Base-by-base conservation (phyloP, 306 rosid species). In the Hylodesmum podocarpum region DNA sequence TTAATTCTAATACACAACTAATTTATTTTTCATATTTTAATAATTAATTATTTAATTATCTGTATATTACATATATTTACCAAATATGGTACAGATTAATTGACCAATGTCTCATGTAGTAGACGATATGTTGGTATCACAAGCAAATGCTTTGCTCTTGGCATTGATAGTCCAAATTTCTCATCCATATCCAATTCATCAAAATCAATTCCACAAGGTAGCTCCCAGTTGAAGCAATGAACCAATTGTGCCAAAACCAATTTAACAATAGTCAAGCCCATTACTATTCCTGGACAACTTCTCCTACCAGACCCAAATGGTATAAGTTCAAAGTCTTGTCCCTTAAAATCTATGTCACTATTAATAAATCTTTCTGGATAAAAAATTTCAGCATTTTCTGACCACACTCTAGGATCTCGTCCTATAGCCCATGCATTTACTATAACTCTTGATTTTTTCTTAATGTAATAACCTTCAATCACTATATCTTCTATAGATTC, bases 221-320 rank as follows among this genome's bases (percentile, higher is more conserved):
- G 82, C 37, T 84, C 59, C 88, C 87, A 87, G 6, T 64, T 39
- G 41, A 87, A 84, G 44, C 78, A 82, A 8, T 83, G 90, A 7
- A 70, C 46, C 11, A 86, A 36, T 6, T 87, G 90, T 0, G 90
- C 83, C 2, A 87, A 1, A 5, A 80, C 15, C 0, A 73, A 15
- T 24, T 53, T 57, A 1, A 75, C 75, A 0, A 41, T 44, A 1
- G 49, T 66, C 8, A 78, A 18, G 0, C 84, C 89, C 25, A 86
- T 11, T 0, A 68, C 22, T 4, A 80, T 14, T 10, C 82, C 84
- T 0, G 82, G 80, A 12, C 89, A 86, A 0, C 77, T 14, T 47
- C 87, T 77, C 0, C 85, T 33, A 2, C 84, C 83, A 1, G 81
- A 68, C 33, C 86, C 85, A 37, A 87, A 84, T 1, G 85, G 83